phyloP scores from a whole-genome alignment of 352 stramenopile species.

The Globisporangium viniferum region DNA sequence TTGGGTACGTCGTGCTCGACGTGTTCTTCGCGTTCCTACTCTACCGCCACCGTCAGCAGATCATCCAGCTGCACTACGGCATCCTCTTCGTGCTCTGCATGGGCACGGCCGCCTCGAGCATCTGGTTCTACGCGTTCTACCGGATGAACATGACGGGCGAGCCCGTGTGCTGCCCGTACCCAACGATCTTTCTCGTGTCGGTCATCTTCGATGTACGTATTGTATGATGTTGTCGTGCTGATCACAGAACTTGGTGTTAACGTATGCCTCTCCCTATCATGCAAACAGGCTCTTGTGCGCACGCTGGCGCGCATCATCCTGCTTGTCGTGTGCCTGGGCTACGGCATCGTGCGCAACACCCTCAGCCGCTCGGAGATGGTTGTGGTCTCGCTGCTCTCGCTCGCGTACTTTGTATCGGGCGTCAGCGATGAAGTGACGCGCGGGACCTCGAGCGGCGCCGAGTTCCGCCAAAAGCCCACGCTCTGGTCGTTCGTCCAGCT shows the following conservation, averaged over 20 bases:
- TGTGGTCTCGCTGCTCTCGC: slow-evolving; percentile 57
- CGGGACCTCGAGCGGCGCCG: slow-evolving; percentile 70
- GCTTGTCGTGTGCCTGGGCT: slow-evolving; percentile 88
- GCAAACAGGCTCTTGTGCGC: slow-evolving; percentile 58
- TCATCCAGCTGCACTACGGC: slow-evolving; percentile 79
- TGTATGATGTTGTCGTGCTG: neutral
- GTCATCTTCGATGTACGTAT: slow-evolving; percentile 78
- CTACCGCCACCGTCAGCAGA: slow-evolving; percentile 58
- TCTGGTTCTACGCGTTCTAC: slow-evolving; percentile 87
- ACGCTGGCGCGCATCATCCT: slow-evolving; percentile 85
- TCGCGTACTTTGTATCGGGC: slow-evolving; percentile 75
- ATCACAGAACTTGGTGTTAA: neutral
- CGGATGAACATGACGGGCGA: slow-evolving; percentile 87
- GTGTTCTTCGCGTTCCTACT: slow-evolving; percentile 78
- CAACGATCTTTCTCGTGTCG: slow-evolving; percentile 75
- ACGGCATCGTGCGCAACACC: slow-evolving; percentile 81
- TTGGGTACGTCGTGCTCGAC: slow-evolving; percentile 77
- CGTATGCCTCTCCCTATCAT: neutral
- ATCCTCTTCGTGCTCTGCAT: slow-evolving; percentile 81
- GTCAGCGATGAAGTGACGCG: slow-evolving; percentile 76
- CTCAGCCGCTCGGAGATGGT: slow-evolving; percentile 49
- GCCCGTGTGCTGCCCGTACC: slow-evolving; percentile 88
- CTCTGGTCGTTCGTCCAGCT: slow-evolving; percentile 85
- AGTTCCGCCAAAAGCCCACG: slow-evolving; percentile 78
- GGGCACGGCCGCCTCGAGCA: slow-evolving; percentile 48